Conservation (phyloP, 75 land plant genomes). For the Adiantum capillusveneris region DNA sequence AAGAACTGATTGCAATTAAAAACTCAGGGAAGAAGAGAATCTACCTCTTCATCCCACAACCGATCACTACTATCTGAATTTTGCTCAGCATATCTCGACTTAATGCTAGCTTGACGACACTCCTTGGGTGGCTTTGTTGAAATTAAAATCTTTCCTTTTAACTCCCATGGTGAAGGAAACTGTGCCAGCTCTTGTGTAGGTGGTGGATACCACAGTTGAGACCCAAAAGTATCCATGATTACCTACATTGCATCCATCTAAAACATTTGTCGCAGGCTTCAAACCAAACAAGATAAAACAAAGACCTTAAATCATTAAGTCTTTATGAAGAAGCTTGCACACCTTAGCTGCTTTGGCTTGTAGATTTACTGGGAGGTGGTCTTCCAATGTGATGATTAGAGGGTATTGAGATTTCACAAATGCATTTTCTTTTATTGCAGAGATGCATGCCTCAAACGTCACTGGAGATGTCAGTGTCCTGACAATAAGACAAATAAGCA, state of each 20-base stretch:
- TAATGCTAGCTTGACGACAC: conserved; percentile 28
- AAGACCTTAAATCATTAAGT: neutral
- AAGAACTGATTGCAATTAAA: too few relatives aligned
- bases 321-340: neutral
- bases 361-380: conserved; percentile 70
- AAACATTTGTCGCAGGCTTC: neutral
- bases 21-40: neutral
- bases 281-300: neutral
- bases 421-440: conserved; percentile 76
- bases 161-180: conserved; percentile 75
- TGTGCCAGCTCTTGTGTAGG: conserved; percentile 28
- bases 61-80: neutral
- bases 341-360: conserved; percentile 90
- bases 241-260: conserved; percentile 19
- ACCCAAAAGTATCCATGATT: conserved; percentile 46
- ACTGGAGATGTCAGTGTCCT: conserved; percentile 90
- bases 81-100: neutral
- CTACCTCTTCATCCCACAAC: neutral
- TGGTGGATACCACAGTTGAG: conserved; percentile 31
- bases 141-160: conserved; percentile 57
- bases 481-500: neutral
- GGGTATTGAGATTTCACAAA: conserved; percentile 77
- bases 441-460: conserved; percentile 54
- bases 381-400: conserved; percentile 80
- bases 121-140: conserved; percentile 98